Evolutionary conservation across 768 basidiomycete genomes (phyloP).

Genomic region (Tubosaeta sp.): DNA sequence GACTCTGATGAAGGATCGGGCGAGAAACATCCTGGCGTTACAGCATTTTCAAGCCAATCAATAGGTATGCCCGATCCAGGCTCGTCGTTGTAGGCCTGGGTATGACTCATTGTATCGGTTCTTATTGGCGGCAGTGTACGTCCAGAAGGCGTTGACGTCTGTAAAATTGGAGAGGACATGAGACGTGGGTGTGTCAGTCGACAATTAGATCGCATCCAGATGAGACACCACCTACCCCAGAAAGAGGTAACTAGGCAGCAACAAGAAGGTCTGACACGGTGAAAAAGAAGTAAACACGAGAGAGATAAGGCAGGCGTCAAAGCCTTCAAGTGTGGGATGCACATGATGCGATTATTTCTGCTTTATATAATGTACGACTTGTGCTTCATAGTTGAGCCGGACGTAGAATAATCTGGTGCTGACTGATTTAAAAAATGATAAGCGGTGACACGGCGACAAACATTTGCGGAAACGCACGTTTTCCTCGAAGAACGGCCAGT

Average conservation of each 20-base stretch:
- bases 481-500: background rate
- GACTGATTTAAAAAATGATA: background rate
- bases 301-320: background rate
- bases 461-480: background rate
- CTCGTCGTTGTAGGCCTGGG: background rate
- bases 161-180: background rate
- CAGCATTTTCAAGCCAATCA: background rate
- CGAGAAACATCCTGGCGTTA: background rate
- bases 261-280: background rate
- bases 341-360: background rate
- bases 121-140: background rate
- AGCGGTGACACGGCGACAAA: background rate
- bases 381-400: constrained; percentile 15
- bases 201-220: background rate
- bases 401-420: background rate
- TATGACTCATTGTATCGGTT: background rate
- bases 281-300: background rate
- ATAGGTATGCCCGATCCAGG: background rate
- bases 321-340: background rate
- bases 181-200: background rate
- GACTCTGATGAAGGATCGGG: background rate
- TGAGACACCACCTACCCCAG: background rate
- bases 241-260: background rate
- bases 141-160: no score
- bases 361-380: constrained; percentile 3